Evolutionary conservation across 1,284 basidiomycete genomes (phyloP).

Genomic region (Moniliella sp.): DNA sequence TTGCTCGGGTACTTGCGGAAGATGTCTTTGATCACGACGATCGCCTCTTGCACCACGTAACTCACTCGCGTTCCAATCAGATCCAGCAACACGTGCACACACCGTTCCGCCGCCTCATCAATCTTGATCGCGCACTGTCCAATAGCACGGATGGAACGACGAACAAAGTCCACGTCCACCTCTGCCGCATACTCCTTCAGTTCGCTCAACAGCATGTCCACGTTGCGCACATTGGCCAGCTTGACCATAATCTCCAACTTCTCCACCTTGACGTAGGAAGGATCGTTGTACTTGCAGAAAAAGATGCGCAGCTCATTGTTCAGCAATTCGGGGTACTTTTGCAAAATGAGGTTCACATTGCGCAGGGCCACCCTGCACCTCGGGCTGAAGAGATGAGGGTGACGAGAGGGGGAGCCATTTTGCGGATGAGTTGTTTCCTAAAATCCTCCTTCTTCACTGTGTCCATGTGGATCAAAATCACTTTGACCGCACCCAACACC

Average conservation of each 20-base stretch:
- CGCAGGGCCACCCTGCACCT: constrained; percentile 85
- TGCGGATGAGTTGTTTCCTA: constrained; percentile 62
- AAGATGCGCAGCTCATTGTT: constrained; percentile 92
- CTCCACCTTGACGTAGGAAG: constrained; percentile 88
- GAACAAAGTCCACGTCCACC: constrained; percentile 91
- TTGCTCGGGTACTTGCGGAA: constrained; percentile 92
- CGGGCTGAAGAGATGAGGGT: constrained; percentile 44
- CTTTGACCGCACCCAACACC: constrained; percentile 80
- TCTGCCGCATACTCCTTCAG: constrained; percentile 94
- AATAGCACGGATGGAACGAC: constrained; percentile 78
- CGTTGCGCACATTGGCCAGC: constrained; percentile 69
- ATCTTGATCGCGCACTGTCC: constrained; percentile 92
- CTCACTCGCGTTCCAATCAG: constrained; percentile 75
- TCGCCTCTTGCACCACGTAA: constrained; percentile 93
- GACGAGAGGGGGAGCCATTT: constrained; percentile 86
- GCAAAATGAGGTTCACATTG: constrained; percentile 85
- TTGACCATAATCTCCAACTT: constrained; percentile 97
- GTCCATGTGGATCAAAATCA: constrained; percentile 52
- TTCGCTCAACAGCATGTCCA: constrained; percentile 79
- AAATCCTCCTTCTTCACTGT: constrained; percentile 57
- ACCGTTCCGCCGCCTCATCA: constrained; percentile 70
- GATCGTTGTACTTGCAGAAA: constrained; percentile 99
- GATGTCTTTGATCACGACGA: constrained; percentile 98
- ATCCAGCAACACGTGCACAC: constrained; percentile 75
- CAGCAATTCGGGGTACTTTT: constrained; percentile 69